Evolutionary conservation across 78 protist species (phyloP).

Genomic region (Dictyostelium firmibasis): DNA sequence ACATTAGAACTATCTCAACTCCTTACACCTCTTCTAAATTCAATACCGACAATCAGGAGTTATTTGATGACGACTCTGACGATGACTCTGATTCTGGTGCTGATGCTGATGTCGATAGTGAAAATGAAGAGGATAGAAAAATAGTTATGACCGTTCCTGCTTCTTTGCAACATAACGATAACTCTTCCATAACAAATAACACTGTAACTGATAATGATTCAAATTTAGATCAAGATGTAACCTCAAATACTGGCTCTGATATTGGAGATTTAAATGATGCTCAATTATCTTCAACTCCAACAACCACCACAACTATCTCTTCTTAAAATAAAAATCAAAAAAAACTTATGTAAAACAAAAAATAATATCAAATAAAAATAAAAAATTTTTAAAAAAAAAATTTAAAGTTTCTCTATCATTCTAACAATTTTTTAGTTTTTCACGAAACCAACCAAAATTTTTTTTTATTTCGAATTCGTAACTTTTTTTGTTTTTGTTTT

Average conservation of each 20-base stretch:
- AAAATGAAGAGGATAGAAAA: constrained; percentile 47
- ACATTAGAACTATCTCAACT: background rate
- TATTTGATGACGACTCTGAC: constrained; percentile 11
- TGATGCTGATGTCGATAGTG: constrained; percentile 63
- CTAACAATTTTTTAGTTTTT: too few relatives aligned
- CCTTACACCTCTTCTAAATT: background rate
- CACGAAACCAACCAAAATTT: too few relatives aligned
- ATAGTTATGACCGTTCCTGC: background rate
- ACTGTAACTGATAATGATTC: background rate
- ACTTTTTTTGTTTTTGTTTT: background rate
- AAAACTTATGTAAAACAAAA: background rate
- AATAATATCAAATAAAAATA: background rate
- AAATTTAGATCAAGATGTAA: background rate
- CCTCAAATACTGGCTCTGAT: background rate
- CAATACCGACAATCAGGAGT: background rate
- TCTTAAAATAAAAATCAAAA: background rate
- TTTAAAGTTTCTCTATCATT: too few relatives aligned
- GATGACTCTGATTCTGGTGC: constrained; percentile 62
- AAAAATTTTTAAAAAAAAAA: background rate
- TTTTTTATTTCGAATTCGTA: too few relatives aligned
- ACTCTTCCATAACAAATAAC: background rate
- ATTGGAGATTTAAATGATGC: background rate
- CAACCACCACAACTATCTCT: background rate
- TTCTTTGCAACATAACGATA: background rate
- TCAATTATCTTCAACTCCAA: constrained; percentile 4